phyloP scores from a whole-genome alignment of 345 rosid species.

The Hirschfeldia incana region DNA sequence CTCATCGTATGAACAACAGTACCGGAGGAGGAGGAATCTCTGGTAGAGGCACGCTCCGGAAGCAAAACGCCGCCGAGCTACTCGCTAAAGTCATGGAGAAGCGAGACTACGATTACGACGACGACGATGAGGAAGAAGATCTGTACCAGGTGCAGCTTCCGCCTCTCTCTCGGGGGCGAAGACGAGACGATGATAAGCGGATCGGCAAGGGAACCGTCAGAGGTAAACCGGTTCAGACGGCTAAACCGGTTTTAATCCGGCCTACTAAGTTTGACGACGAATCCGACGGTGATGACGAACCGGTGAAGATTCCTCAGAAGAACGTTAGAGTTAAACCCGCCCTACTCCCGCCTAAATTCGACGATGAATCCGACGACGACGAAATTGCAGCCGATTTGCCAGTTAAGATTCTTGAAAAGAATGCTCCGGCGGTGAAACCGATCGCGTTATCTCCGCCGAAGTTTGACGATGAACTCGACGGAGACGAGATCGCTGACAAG shows the following conservation, averaged over 20 bases:
- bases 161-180: constrained; percentile 19
- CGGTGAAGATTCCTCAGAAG: neutral
- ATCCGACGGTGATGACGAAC: neutral
- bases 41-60: constrained; percentile 67
- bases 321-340: constrained; percentile 15
- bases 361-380: constrained; percentile 1
- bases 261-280: constrained; percentile 22
- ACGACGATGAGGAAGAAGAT: constrained; percentile 62
- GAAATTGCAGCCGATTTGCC: neutral
- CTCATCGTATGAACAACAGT: constrained; percentile 52
- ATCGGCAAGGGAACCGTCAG: constrained; percentile 38
- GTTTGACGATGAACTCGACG: constrained; percentile 24
- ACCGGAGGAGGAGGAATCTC: constrained; percentile 43
- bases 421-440: constrained; percentile 9
- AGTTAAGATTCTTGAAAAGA: neutral
- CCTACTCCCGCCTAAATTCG: constrained; percentile 6
- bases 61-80: constrained; percentile 91
- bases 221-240: constrained; percentile 61
- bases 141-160: constrained; percentile 51
- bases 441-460: neutral
- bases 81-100: constrained; percentile 92
- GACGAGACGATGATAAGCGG: constrained; percentile 35
- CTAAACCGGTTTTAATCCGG: neutral
- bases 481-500: neutral
- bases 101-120: constrained; percentile 55